Percentiles rank a stretch among this genome's conserved stretches.
phyloP scores from a whole-genome alignment of 2,329 filamentous ascomycete genomes.

The Colletotrichum cereale region DNA sequence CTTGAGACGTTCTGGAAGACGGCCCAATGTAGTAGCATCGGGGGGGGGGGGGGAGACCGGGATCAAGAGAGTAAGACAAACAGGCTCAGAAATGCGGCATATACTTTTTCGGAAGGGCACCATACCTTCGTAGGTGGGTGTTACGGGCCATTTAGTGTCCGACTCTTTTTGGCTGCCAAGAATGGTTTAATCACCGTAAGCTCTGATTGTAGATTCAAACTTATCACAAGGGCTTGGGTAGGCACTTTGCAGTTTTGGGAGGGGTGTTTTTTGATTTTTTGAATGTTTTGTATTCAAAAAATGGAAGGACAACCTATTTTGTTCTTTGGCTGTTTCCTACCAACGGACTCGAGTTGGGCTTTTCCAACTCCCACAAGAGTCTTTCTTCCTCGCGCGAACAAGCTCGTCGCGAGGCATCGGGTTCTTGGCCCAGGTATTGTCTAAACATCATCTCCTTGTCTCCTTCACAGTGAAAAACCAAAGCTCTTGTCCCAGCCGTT shows the following conservation, averaged over 20 bases:
- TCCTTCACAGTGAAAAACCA: background rate
- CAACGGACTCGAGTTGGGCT: background rate
- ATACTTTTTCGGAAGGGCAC: background rate
- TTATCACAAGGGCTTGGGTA: no score
- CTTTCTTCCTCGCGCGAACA: slow-evolving; percentile 3
- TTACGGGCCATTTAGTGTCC: background rate
- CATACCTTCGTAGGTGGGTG: background rate
- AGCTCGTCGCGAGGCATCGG: slow-evolving; percentile 7
- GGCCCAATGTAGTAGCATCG: background rate
- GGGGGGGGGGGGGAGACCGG: no score
- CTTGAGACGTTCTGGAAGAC: slow-evolving; percentile 35
- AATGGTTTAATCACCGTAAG: background rate
- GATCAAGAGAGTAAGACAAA: no score
- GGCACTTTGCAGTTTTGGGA: background rate
- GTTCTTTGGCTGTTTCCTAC: background rate
- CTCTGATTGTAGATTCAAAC: no score
- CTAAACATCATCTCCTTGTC: slow-evolving; percentile 35
- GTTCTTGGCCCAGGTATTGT: slow-evolving; percentile 40
- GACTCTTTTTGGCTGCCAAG: background rate
- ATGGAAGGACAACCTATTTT: background rate
- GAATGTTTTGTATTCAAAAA: slow-evolving; percentile 12
- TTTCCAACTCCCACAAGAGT: background rate
- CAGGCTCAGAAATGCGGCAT: background rate
- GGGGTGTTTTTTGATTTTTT: background rate
- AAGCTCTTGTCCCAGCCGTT: background rate